Percentiles rank a stretch among this genome's conserved stretches.
These are phyloP conservation scores for Thielaviopsis musarum DNA, from an alignment of 2,329 filamentous ascomycete species.

Conservation along the genomic window DNA sequence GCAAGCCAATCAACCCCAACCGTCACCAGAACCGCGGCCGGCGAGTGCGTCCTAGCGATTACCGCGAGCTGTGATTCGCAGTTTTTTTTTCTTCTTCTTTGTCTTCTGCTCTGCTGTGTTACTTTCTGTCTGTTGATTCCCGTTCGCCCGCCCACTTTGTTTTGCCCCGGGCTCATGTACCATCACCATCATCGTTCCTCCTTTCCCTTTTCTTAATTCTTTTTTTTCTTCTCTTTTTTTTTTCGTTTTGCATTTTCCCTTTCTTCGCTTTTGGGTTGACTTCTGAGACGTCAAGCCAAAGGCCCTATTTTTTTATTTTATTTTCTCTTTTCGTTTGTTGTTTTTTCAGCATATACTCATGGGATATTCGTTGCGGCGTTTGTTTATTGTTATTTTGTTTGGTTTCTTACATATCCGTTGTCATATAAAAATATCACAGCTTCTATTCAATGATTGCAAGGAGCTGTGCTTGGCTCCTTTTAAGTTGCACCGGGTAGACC, in stretches of 20 bases:
- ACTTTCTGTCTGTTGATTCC: background rate
- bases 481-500: no score
- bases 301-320: background rate
- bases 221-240: background rate
- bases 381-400: background rate
- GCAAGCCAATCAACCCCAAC: slow-evolving; percentile 89
- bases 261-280: background rate
- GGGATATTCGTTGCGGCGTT: background rate
- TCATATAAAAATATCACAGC: background rate
- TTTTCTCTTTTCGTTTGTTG: background rate
- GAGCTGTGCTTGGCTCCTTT: no score
- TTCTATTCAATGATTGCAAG: background rate
- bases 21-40: slow-evolving; percentile 70
- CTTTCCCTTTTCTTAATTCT: background rate
- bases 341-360: background rate
- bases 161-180: background rate
- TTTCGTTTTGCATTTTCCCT: background rate
- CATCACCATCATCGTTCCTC: background rate
- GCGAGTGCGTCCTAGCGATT: slow-evolving; percentile 74
- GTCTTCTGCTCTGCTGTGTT: background rate
- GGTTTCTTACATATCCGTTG: background rate
- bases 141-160: no score
- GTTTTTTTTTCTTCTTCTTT: slow-evolving; percentile 5
- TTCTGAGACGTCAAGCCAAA: background rate
- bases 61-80: slow-evolving; percentile 53